Evolutionary conservation across 495 filamentous ascomycete genomes (phyloP), one percentile per base, ranked within the genome.

Genomic region (Podospora australis): DNA sequence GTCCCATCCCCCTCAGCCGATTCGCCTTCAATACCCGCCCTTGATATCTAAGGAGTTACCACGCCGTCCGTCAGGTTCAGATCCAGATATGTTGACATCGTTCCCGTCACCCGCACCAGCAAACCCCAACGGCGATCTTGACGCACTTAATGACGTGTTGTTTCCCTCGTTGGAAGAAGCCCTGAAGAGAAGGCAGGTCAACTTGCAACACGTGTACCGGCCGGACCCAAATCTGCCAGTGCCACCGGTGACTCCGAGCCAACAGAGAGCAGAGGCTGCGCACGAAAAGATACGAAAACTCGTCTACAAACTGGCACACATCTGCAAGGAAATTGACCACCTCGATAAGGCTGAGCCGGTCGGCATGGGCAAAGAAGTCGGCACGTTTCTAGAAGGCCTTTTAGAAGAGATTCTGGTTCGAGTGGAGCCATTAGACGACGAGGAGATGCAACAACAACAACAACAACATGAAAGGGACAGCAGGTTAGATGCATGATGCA

Each of bases 351-450:
- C 80, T 38, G 83, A 83, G 43, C 84, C 87, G 5, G 88, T 98
- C 2, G 85, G 87, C 0, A 95, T 97, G 92, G 90, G 88, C 4
- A 84, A 83, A 29, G 89, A 87, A 10, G 87, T 96, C 14, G 78
- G 80, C 39, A 83, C 82, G 0, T 92, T 96, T 53, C 68, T 97
- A 24, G 92, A 98, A 64, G 90, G 87, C 2, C 80, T 96, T 52
- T 71, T 98, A 24, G 92, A 98, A 70, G 92, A 97, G 71, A 80
- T 97, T 13, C 74, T 98, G n/a, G 88, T 95, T 6, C 71, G 92
- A 26, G 85, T 97, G 25, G 91, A 96, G 64, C 84, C 87, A 6
- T 72, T 85, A 43, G 86, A 90, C 61, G 86, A 88, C 54, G 83
- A 82, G 32, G 77, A 74, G 17, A 6, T 30, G 26, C 26, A 6